phyloP scores from a whole-genome alignment of 2,329 filamentous ascomycete species.

The Chaetomiaceae sp. region DNA sequence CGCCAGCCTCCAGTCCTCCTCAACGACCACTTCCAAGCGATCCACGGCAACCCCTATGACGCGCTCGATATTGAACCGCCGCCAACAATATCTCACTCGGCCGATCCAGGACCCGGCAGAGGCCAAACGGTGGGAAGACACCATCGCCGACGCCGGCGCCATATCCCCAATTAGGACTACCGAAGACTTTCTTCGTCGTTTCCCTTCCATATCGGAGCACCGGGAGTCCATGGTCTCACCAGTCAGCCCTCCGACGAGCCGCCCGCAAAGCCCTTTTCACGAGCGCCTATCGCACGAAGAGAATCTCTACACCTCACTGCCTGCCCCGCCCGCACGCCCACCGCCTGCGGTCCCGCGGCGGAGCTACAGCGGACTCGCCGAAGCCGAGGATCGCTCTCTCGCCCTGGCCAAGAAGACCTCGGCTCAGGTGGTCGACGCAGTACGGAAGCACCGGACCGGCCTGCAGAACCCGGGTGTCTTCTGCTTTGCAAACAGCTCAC shows the following conservation, averaged over 20 bases:
- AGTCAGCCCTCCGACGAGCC: slow-evolving; percentile 15
- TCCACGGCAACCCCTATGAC: slow-evolving; percentile 17
- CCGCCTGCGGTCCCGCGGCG: slow-evolving; percentile 62
- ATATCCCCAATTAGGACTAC: slow-evolving; percentile 62
- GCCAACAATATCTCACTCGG: slow-evolving; percentile 49
- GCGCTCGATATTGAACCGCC: slow-evolving; percentile 33
- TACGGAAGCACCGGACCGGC: slow-evolving; percentile 57
- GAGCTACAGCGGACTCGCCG: slow-evolving; percentile 73
- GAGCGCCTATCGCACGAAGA: slow-evolving; percentile 21
- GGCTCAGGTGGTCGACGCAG: slow-evolving; percentile 34
- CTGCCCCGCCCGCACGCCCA: slow-evolving; percentile 60
- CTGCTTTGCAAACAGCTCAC: slow-evolving; percentile 88
- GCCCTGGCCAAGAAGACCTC: slow-evolving; percentile 34
- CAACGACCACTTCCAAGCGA: slow-evolving; percentile 20
- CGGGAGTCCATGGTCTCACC: slow-evolving; percentile 57
- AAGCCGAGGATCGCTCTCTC: slow-evolving; percentile 36
- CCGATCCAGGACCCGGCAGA: slow-evolving; percentile 73
- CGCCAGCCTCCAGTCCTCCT: slow-evolving; percentile 51
- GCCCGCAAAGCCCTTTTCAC: slow-evolving; percentile 13
- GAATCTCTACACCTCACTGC: slow-evolving; percentile 45
- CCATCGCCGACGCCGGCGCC: slow-evolving; percentile 54
- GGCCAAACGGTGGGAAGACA: slow-evolving; percentile 74
- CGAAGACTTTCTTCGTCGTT: slow-evolving; percentile 80
- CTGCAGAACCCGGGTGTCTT: slow-evolving; percentile 76
- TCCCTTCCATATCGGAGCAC: slow-evolving; percentile 63